Evolutionary conservation across 768 basidiomycete species (phyloP).

Genomic region (Lepiota subincarnata): DNA sequence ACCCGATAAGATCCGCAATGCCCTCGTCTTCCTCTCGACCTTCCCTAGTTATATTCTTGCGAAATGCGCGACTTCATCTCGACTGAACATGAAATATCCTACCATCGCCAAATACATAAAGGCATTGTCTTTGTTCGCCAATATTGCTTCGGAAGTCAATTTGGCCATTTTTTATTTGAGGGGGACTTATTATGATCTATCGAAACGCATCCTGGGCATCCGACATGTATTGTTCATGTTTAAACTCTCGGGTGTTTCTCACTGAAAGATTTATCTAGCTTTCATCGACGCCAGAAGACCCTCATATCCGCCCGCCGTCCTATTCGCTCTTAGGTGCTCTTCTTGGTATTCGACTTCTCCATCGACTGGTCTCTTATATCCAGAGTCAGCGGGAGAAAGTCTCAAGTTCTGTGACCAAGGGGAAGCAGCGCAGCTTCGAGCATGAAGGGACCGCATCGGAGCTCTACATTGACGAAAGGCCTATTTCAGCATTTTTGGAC

Average conservation of each 20-base stretch:
- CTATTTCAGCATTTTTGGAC: slow-evolving; percentile 54
- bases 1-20: slow-evolving; percentile 39
- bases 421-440: slow-evolving; percentile 19
- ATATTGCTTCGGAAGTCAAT: slow-evolving; percentile 64
- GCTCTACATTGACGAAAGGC: slow-evolving; percentile 54
- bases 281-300: slow-evolving; percentile 69
- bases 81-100: slow-evolving; percentile 33
- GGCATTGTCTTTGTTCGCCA: slow-evolving; percentile 46
- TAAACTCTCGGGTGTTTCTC: neutral
- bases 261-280: slow-evolving; percentile 39
- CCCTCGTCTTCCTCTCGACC: slow-evolving; percentile 61
- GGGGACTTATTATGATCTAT: slow-evolving; percentile 75
- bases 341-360: slow-evolving; percentile 56
- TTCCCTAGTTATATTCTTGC: slow-evolving; percentile 62
- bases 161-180: slow-evolving; percentile 76
- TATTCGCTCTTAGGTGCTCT: slow-evolving; percentile 83
- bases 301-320: slow-evolving; percentile 72
- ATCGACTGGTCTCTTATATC: slow-evolving; percentile 52
- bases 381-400: slow-evolving; percentile 23
- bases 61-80: slow-evolving; percentile 38
- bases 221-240: slow-evolving; percentile 48
- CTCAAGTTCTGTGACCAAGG: slow-evolving; percentile 19
- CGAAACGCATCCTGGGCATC: slow-evolving; percentile 63
- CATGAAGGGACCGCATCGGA: slow-evolving; percentile 23
- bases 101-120: slow-evolving; percentile 30